Evolutionary conservation across 2,329 filamentous ascomycete species (phyloP), one percentile per base, ranked within the genome.

Genomic region (Exophiala aquamarina): DNA sequence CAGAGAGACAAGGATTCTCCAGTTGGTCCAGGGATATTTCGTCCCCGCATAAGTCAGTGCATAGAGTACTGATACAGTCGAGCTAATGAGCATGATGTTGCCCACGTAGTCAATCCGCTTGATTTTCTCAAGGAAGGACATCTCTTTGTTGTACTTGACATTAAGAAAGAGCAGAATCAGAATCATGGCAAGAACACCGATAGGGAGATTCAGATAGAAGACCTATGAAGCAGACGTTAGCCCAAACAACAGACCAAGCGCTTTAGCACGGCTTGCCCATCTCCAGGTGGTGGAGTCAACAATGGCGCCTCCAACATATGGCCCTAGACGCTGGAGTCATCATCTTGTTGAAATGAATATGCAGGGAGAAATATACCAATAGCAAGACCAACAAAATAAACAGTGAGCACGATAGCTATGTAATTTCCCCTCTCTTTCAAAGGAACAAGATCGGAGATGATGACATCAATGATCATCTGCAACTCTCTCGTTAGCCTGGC

Each of bases 261-360:
- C 11, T 26, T 26, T 26, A 26, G 23, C 6, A 18, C 35, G 17
- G 10, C 20, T 13, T 13, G 52, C 79, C 81, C 81, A 84, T 63
- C 83, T 69, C 83, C 83, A 87, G n/a, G 82, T 82, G 9, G 85
- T 71, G 0, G 74, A 73, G 52, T 85, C 80, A 1, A 80, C 77
- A 2, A 86, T 62, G 58, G 72, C 78, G 2, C 82, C 83, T 1
- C 83, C 83, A 0, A 84, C 46, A 0, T 76, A 2, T 76, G 77
- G 23, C 77, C 77, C 19, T 73, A 64, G 50, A 69, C 73, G 5
- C 73, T 11, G 23, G n/a, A n/a, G n/a, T n/a, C n/a, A n/a, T n/a
- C n/a, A n/a, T n/a, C n/a, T n/a, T n/a, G n/a, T n/a, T n/a, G n/a
- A n/a, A n/a, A n/a, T n/a, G n/a, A 26, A 26, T 26, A 26, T 26